These are phyloP conservation scores for Thielaviopsis punctulata DNA, from an alignment of 2,329 filamentous ascomycete species.

Conservation along the genomic window DNA sequence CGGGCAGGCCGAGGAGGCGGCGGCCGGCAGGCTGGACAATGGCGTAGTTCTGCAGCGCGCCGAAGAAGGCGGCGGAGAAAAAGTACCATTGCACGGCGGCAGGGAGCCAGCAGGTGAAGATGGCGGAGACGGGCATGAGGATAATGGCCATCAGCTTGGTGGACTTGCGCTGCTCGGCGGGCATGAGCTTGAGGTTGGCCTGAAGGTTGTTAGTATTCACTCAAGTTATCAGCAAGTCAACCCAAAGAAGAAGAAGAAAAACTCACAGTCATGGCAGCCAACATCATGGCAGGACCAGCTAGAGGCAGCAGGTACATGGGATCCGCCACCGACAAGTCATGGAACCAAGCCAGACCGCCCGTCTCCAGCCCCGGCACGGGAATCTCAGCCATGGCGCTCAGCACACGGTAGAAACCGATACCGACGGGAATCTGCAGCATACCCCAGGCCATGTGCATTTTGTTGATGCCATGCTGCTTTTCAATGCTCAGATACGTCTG, in stretches of 20 bases:
- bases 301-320: slow-evolving; percentile 62
- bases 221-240: neutral
- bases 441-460: slow-evolving; percentile 21
- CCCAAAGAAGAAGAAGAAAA: neutral
- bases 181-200: slow-evolving; percentile 22
- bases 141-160: slow-evolving; percentile 26
- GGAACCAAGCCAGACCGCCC: slow-evolving; percentile 62
- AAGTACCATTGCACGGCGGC: slow-evolving; percentile 34
- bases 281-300: slow-evolving; percentile 37
- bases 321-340: slow-evolving; percentile 58
- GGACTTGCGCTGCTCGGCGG: slow-evolving; percentile 20
- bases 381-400: slow-evolving; percentile 55
- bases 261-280: slow-evolving; percentile 35
- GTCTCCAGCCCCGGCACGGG: slow-evolving; percentile 64
- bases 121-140: slow-evolving; percentile 27
- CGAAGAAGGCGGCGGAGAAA: slow-evolving; percentile 20
- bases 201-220: slow-evolving; percentile 15
- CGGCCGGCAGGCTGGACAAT: slow-evolving; percentile 26
- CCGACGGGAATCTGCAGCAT: slow-evolving; percentile 45
- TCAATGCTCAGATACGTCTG: slow-evolving; percentile 12
- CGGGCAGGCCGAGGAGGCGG: slow-evolving; percentile 22
- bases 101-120: slow-evolving; percentile 30
- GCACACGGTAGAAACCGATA: slow-evolving; percentile 63
- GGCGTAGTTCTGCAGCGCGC: slow-evolving; percentile 20
- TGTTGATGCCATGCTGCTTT: slow-evolving; percentile 21